Conservation (phyloP, 2,329 filamentous ascomycete genomes). For the Aquanectria penicillioides region DNA sequence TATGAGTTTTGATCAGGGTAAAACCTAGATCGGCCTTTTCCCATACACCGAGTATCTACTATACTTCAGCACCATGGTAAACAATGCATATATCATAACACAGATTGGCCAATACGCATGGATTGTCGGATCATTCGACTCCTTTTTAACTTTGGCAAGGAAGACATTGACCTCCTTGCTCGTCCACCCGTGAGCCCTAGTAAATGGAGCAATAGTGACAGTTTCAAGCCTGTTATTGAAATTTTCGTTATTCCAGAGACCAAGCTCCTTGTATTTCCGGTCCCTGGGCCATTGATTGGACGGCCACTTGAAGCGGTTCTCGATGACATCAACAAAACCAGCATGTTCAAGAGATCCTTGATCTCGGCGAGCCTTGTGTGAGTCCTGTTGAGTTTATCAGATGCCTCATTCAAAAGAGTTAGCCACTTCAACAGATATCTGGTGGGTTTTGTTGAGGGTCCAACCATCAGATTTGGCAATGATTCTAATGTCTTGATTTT, state of each 20-base stretch:
- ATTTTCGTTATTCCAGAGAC: background rate
- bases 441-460: constrained; percentile 35
- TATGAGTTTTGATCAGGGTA: no score
- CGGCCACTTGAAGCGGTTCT: constrained; percentile 1
- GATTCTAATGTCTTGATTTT: constrained; percentile 44
- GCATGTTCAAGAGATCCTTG: background rate
- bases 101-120: constrained; percentile 3
- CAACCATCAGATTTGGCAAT: constrained; percentile 43
- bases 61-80: no score
- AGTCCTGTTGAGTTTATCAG: constrained; percentile 31
- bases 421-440: constrained; percentile 33
- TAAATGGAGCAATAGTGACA: background rate
- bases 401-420: no score
- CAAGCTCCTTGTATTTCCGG: constrained; percentile 7
- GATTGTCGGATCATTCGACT: background rate
- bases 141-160: background rate
- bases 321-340: background rate
- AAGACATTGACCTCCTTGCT: background rate
- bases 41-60: no score
- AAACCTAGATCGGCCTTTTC: no score
- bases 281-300: constrained; percentile 2
- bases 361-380: background rate
- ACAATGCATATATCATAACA: no score
- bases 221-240: background rate
- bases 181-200: background rate